Evolutionary conservation across 148 eudicot species (phyloP).

Genomic region (Rhododendron williamsianum): DNA sequence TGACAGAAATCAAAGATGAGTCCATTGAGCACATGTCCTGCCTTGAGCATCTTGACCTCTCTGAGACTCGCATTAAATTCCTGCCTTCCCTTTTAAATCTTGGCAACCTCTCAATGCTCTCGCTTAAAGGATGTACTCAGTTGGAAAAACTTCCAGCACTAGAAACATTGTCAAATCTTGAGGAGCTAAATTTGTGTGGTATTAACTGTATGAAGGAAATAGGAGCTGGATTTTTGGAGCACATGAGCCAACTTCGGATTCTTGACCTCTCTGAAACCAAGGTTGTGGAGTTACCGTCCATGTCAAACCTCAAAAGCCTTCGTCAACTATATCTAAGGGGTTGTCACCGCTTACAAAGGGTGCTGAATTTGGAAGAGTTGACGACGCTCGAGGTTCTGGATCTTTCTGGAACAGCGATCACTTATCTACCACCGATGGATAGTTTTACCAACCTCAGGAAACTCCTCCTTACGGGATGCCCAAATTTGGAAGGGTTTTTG

Average conservation of each 20-base stretch:
- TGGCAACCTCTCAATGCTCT: conserved; percentile 17
- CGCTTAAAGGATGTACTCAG: conserved; percentile 12
- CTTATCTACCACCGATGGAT: neutral
- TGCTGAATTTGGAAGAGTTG: conserved; percentile 16
- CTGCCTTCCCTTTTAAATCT: conserved; percentile 20
- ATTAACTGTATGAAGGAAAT: neutral
- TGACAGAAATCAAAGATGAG: conserved; percentile 10
- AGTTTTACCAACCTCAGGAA: conserved; percentile 8
- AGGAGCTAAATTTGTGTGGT: conserved; percentile 26
- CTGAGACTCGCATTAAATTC: conserved; percentile 14
- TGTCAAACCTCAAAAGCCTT: conserved; percentile 25
- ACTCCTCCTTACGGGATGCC: conserved; percentile 17
- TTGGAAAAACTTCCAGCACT: conserved; percentile 5
- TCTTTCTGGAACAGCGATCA: conserved; percentile 25
- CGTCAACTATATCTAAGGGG: conserved; percentile 8
- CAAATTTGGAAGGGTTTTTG: neutral
- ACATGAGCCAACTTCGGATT: conserved; percentile 12
- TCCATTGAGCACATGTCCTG: conserved; percentile 23
- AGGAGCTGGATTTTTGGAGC: conserved; percentile 14
- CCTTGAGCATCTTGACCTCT: conserved; percentile 26
- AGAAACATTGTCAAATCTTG: conserved; percentile 17
- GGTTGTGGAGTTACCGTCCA: conserved; percentile 16
- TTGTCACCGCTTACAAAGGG: neutral
- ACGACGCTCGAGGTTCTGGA: conserved; percentile 26
- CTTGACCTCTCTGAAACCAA: conserved; percentile 28